Conservation (phyloP, 441 rosid species). For the Euphorbia schlechtendalii region DNA sequence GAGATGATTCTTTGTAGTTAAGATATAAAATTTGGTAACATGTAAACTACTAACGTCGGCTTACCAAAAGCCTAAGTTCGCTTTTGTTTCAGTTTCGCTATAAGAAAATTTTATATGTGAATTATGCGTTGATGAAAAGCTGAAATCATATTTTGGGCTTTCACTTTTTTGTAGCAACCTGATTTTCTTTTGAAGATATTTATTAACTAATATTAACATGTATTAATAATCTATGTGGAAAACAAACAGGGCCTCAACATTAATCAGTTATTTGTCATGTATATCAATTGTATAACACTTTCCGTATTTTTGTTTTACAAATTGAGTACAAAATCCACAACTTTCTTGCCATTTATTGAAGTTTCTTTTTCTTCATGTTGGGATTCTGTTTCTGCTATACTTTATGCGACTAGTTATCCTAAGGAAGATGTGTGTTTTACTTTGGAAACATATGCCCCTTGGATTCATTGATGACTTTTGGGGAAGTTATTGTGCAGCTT, state of each 20-base stretch:
- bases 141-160: not conserved
- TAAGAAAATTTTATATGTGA: not conserved
- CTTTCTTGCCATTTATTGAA: not conserved
- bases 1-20: not conserved
- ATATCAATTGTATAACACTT: not conserved
- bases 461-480: not conserved
- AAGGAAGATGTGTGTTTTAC: not conserved
- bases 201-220: not conserved
- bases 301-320: not conserved
- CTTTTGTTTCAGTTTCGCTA: not conserved
- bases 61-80: not conserved
- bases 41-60: not conserved
- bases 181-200: not conserved
- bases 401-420: not conserved
- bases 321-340: not conserved
- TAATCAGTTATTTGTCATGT: not conserved
- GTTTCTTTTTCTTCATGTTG: not conserved
- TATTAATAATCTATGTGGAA: not conserved
- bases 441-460: not conserved
- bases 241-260: not conserved
- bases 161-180: not conserved
- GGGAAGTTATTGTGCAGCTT: not conserved
- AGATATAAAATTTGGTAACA: not conserved
- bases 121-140: not conserved
- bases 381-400: not conserved